These are phyloP conservation scores for Trametes sp. DNA, from an alignment of 1,284 basidiomycete species.

Conservation along the genomic window DNA sequence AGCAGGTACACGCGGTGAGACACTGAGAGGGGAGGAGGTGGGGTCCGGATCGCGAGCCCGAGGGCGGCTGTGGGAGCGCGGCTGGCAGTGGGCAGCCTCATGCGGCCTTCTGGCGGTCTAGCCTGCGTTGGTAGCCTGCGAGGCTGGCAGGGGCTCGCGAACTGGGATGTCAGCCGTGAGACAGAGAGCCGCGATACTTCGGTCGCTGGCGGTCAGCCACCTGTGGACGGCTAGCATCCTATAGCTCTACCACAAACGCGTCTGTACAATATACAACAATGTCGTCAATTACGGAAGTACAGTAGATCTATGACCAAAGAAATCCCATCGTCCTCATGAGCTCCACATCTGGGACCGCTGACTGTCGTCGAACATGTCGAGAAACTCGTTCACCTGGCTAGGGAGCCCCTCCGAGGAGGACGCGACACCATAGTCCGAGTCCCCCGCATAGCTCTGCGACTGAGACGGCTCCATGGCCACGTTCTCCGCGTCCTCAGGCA, in stretches of 20 bases:
- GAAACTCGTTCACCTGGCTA: background rate
- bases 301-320: background rate
- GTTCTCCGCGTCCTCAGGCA: background rate
- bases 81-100: conserved; percentile 2
- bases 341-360: background rate
- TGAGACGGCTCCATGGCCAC: background rate
- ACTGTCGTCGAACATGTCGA: conserved; percentile 7
- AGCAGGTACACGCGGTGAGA: background rate
- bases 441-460: background rate
- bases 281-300: too few species aligned
- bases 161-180: background rate
- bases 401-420: background rate
- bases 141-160: background rate
- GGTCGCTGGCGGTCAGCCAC: too few species aligned
- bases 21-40: background rate
- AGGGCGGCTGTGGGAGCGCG: background rate
- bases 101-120: background rate
- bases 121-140: background rate
- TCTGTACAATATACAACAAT: too few species aligned
- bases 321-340: background rate
- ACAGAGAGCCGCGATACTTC: background rate
- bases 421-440: background rate
- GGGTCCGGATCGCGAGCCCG: background rate
- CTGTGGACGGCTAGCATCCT: too few species aligned
- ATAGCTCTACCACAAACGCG: too few species aligned